Conservation (phyloP, 805 yeast genomes). For the Suhomyces pyralidae region DNA sequence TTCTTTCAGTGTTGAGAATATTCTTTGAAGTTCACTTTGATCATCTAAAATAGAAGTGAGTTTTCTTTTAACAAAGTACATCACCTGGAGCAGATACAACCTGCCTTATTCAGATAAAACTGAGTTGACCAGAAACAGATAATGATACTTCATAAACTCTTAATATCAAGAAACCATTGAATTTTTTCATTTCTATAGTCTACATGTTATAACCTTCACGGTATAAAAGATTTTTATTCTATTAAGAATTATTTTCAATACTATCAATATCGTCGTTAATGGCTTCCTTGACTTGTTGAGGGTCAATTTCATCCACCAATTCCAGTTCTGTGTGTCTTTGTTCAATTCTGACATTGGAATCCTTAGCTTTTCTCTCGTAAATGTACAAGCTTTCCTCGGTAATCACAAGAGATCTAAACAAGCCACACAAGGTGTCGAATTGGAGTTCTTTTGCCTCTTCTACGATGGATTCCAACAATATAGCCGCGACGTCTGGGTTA, state of each 20-base stretch:
- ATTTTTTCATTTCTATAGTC: no score
- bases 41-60: no score
- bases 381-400: constrained; percentile 25
- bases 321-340: background rate
- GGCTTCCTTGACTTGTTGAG: constrained; percentile 6
- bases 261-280: constrained; percentile 11
- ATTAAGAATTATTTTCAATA: background rate
- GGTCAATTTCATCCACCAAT: constrained; percentile 7
- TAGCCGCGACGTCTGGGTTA: background rate
- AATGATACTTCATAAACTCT: no score
- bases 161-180: no score
- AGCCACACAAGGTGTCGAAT: constrained; percentile 4
- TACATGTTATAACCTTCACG: no score
- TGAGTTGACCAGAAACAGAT: no score
- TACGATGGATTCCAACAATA: constrained; percentile 3
- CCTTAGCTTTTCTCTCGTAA: constrained; percentile 23
- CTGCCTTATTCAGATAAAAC: no score
- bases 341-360: constrained; percentile 10
- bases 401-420: constrained; percentile 19
- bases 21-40: no score
- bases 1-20: no score
- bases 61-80: no score
- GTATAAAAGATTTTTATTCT: no score
- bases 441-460: constrained; percentile 11
- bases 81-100: no score